phyloP scores from a whole-genome alignment of 1,139 yeast genomes.

The Blastobotrys elegans region DNA sequence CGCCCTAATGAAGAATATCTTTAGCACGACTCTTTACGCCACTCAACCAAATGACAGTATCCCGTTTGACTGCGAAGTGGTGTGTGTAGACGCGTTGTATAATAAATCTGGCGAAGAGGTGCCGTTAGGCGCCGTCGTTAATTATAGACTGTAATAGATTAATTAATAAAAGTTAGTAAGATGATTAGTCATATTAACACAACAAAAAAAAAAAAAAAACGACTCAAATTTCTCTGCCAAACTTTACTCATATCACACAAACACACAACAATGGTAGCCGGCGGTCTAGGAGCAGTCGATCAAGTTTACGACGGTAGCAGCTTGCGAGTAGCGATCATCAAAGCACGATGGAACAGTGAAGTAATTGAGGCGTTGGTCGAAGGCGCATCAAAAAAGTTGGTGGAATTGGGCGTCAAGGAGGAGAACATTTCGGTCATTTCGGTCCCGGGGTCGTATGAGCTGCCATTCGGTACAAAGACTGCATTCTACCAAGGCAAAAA shows the following conservation, averaged over 20 bases:
- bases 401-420: slow-evolving; percentile 62
- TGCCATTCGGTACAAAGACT: slow-evolving; percentile 72
- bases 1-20: not conserved
- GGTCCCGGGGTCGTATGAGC: slow-evolving; percentile 92
- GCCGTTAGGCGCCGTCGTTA: slow-evolving; percentile 7
- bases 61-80: slow-evolving; percentile 4
- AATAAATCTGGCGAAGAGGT: slow-evolving; percentile 3
- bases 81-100: slow-evolving; percentile 11
- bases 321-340: slow-evolving; percentile 71
- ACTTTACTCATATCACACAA: not conserved
- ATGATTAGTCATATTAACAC: not conserved
- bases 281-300: slow-evolving; percentile 74
- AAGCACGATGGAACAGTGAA: slow-evolving; percentile 88
- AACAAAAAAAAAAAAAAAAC: not conserved
- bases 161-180: not conserved
- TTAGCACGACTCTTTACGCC: slow-evolving; percentile 4
- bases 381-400: slow-evolving; percentile 64
- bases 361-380: slow-evolving; percentile 75
- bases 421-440: slow-evolving; percentile 75
- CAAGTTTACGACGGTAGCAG: slow-evolving; percentile 53
- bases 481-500: slow-evolving; percentile 46
- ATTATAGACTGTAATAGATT: slow-evolving; percentile 4
- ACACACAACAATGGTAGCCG: slow-evolving; percentile 16
- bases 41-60: not conserved
- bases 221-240: not conserved